Evolutionary conservation across 768 basidiomycete genomes (phyloP).

Genomic region (Melanogaster broomeanus): DNA sequence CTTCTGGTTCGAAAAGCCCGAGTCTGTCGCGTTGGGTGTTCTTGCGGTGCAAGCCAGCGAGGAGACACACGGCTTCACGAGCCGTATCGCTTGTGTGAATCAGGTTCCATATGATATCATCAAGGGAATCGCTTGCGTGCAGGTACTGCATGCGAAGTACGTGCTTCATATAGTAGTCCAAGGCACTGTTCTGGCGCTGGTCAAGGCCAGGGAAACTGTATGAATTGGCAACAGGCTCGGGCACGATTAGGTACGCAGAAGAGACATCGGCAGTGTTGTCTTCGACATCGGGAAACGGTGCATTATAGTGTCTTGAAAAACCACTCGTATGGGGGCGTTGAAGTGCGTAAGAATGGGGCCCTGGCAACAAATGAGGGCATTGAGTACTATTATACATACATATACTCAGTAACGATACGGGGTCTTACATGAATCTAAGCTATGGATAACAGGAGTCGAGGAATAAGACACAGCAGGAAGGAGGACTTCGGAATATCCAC

Average conservation of each 20-base stretch:
- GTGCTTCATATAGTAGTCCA: conserved; percentile 54
- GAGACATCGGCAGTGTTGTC: conserved; percentile 19
- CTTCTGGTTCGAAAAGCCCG: conserved; percentile 20
- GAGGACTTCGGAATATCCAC: conserved; percentile 31
- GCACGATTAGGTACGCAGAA: conserved; percentile 17
- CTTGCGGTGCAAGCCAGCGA: conserved; percentile 58
- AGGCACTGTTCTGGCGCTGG: conserved; percentile 17
- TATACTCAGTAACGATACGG: conserved; percentile 70
- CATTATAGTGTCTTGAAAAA: conserved; percentile 25
- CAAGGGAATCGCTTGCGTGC: conserved; percentile 53
- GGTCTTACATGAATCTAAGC: conserved; percentile 73
- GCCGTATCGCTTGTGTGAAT: conserved; percentile 49
- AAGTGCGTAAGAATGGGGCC: conserved; percentile 32
- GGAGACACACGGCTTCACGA: conserved; percentile 59
- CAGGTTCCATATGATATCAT: conserved; percentile 50
- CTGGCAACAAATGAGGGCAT: conserved; percentile 57
- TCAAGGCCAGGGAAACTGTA: conserved; percentile 13
- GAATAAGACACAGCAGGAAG: conserved; percentile 30
- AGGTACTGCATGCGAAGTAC: conserved; percentile 73
- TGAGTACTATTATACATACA: conserved; percentile 69
- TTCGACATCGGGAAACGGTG: conserved; percentile 12
- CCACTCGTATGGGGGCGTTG: conserved; percentile 31
- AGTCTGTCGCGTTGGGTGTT: conserved; percentile 27
- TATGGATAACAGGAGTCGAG: conserved; percentile 45
- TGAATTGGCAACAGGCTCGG: conserved; percentile 7